A percentile compares a stretch with the other conserved stretches of the same genome.
Evolutionary conservation across 176 grass and related monocot genomes (phyloP).

Genomic region (Carex scoparia): DNA sequence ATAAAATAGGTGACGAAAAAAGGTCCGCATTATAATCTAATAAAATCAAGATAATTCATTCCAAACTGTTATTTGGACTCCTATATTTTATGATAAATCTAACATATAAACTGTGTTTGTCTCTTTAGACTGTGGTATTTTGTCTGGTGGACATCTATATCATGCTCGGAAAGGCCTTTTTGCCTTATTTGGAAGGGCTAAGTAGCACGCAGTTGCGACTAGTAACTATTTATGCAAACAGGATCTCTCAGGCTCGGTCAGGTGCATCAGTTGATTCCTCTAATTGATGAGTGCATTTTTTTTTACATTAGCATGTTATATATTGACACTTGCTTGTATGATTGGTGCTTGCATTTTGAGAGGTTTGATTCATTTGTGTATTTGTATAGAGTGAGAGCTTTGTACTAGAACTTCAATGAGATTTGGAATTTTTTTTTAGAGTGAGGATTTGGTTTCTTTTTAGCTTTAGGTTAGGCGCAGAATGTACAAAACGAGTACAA

Average conservation of each 20-base stretch:
- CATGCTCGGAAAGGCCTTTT: slow-evolving; percentile 82
- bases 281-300: slow-evolving; percentile 44
- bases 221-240: slow-evolving; percentile 88
- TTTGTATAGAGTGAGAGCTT: slow-evolving; percentile 58
- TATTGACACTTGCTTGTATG: slow-evolving; percentile 43
- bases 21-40: background rate
- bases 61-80: background rate
- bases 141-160: slow-evolving; percentile 97
- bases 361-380: slow-evolving; percentile 53
- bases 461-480: background rate
- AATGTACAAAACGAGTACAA: slow-evolving; percentile 22
- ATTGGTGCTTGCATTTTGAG: slow-evolving; percentile 25
- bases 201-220: slow-evolving; percentile 84
- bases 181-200: slow-evolving; percentile 79
- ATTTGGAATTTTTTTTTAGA: slow-evolving; percentile 11
- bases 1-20: background rate
- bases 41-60: background rate
- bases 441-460: slow-evolving; percentile 24
- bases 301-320: slow-evolving; percentile 35
- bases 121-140: slow-evolving; percentile 79
- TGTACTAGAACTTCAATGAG: slow-evolving; percentile 13
- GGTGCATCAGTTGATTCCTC: slow-evolving; percentile 45
- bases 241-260: slow-evolving; percentile 84
- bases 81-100: background rate
- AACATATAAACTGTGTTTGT: background rate